Percentiles rank a stretch among this genome's conserved stretches.
Conservation (phyloP, 2,329 filamentous ascomycete genomes). For the Coniella vitis region DNA sequence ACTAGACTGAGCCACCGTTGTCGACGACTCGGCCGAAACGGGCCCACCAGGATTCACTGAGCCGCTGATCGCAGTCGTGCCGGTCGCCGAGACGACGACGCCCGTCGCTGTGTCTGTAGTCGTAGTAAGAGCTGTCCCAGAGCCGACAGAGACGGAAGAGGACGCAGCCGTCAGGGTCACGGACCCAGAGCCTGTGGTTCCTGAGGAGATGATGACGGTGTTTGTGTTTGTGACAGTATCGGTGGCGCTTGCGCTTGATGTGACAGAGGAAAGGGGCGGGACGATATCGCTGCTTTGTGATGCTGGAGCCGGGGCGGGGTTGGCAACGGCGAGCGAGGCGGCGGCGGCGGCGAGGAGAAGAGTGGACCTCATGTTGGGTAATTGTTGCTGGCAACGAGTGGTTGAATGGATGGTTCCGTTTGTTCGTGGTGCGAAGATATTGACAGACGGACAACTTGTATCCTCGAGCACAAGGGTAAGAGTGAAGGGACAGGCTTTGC, state of each 20-base stretch:
- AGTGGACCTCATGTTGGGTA: not conserved
- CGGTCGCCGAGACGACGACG: not conserved
- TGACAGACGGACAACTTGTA: too few relatives aligned
- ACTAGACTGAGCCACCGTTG: slow-evolving; percentile 6
- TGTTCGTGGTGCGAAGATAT: too few relatives aligned
- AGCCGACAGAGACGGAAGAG: not conserved
- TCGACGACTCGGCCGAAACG: slow-evolving; percentile 2
- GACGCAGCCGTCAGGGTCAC: not conserved
- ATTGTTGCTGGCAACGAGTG: not conserved
- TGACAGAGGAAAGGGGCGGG: not conserved
- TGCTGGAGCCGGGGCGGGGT: too few relatives aligned
- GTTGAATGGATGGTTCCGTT: too few relatives aligned
- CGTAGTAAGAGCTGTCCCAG: not conserved
- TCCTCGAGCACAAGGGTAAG: too few relatives aligned
- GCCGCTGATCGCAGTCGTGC: not conserved
- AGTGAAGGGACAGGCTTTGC: too few relatives aligned
- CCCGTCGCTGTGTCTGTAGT: not conserved
- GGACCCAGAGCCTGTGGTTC: not conserved
- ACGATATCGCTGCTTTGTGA: not conserved
- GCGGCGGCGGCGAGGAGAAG: not conserved
- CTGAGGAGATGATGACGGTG: not conserved
- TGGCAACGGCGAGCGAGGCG: not conserved
- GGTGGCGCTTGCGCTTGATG: not conserved
- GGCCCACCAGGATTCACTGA: not conserved
- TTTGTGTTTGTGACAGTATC: not conserved